A percentile compares a stretch with the other conserved stretches of the same genome.
Evolutionary conservation across 176 grass and related monocot genomes (phyloP).

Genomic region (Carex pumila): DNA sequence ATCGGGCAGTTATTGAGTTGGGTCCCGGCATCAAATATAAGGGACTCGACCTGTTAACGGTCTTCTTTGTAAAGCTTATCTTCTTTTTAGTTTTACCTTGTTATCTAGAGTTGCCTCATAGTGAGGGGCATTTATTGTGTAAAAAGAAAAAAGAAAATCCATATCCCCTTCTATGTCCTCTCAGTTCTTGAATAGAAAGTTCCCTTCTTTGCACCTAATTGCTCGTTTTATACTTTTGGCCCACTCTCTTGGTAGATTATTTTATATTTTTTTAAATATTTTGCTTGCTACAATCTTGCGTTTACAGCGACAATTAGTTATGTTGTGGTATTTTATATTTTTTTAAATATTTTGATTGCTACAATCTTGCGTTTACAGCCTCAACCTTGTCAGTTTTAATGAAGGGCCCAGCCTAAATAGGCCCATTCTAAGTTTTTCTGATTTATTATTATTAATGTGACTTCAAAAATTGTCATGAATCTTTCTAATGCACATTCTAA

Average conservation of each 20-base stretch:
- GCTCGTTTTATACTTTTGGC: background rate
- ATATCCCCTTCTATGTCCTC: background rate
- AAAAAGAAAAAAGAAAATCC: constrained; percentile 3
- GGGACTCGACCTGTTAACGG: background rate
- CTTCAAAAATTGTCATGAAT: background rate
- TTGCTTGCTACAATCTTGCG: background rate
- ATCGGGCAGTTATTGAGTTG: background rate
- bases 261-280: background rate
- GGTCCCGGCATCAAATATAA: background rate
- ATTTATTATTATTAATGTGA: background rate
- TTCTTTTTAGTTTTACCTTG: background rate
- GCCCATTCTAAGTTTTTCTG: background rate
- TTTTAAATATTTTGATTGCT: background rate
- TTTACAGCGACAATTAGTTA: background rate
- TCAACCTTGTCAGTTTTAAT: background rate
- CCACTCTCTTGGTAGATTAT: background rate
- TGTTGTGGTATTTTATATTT: background rate
- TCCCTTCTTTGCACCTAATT: background rate
- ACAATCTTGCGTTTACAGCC: background rate
- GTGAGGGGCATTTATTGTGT: constrained; percentile 11
- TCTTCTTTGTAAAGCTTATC: background rate
- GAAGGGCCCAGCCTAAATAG: too few relatives aligned
- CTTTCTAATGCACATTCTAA: background rate
- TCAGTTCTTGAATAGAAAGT: background rate
- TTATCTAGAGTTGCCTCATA: background rate